Percentiles rank a stretch among this genome's conserved stretches.
phyloP scores from a whole-genome alignment of 257 asterid species.

The Henckelia pumila region DNA sequence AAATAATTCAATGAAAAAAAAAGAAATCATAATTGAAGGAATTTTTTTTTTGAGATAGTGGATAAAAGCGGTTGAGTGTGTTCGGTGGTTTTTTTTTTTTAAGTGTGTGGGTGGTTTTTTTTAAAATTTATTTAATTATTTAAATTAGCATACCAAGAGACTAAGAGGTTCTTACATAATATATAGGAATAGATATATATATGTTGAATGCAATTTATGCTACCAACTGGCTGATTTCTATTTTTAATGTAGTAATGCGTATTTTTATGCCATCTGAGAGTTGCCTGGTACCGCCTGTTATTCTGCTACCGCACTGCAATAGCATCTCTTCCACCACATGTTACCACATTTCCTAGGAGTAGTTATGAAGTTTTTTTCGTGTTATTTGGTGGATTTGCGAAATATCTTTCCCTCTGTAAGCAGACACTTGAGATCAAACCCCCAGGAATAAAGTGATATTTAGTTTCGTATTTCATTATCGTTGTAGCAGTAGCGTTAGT shows the following conservation, averaged over 20 bases:
- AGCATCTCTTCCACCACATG: neutral
- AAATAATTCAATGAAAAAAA: no score
- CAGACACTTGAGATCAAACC: neutral
- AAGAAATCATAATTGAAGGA: no score
- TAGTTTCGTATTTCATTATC: slow-evolving; percentile 14
- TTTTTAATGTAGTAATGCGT: neutral
- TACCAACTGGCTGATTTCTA: neutral
- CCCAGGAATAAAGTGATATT: neutral
- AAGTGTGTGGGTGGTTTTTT: no score
- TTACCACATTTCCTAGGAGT: slow-evolving; percentile 1
- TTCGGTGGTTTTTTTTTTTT: no score
- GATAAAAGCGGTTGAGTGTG: no score
- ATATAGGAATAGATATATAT: no score
- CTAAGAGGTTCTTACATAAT: no score
- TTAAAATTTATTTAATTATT: no score
- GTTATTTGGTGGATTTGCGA: neutral
- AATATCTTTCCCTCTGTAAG: neutral
- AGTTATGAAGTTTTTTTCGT: neutral
- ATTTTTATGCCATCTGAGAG: neutral
- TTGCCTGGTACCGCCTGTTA: neutral
- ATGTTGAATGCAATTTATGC: slow-evolving; percentile 4
- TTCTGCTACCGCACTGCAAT: neutral
- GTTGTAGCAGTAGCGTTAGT: slow-evolving; percentile 14
- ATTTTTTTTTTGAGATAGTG: no score
- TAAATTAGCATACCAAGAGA: no score